phyloP scores from a whole-genome alignment of 1,284 basidiomycete genomes.

The Ceratobasidium sp. region DNA sequence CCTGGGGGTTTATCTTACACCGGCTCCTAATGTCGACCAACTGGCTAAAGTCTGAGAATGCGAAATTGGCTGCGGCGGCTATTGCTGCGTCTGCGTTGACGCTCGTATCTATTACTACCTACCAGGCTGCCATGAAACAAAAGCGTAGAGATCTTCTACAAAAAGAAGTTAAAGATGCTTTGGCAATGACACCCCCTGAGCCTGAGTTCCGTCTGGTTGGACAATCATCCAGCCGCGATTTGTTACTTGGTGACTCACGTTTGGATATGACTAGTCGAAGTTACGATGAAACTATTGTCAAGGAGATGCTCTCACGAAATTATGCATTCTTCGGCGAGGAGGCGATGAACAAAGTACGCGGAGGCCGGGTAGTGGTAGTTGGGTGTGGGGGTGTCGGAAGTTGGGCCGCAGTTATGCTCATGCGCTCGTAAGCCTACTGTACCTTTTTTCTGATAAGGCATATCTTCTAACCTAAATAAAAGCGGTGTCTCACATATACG shows the following conservation, averaged over 20 bases:
- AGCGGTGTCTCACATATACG: constrained; percentile 76
- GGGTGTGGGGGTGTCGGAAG: constrained; percentile 97
- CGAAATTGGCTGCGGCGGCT: constrained; percentile 64
- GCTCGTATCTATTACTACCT: constrained; percentile 61
- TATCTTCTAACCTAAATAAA: constrained; percentile 1
- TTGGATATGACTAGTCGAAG: background rate
- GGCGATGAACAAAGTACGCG: constrained; percentile 79
- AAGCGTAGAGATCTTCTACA: constrained; percentile 62
- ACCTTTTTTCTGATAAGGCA: background rate
- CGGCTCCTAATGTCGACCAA: constrained; percentile 13
- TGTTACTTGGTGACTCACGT: background rate
- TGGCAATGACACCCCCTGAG: constrained; percentile 23
- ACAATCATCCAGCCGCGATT: background rate
- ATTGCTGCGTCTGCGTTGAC: constrained; percentile 67
- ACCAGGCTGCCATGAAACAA: constrained; percentile 58
- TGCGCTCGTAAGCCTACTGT: constrained; percentile 68
- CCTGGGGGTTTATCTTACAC: background rate
- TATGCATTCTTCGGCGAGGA: constrained; percentile 95
- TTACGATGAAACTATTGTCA: constrained; percentile 77
- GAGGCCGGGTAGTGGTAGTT: constrained; percentile 81
- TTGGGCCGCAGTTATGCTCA: constrained; percentile 94
- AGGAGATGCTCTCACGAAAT: constrained; percentile 89
- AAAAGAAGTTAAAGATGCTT: constrained; percentile 55
- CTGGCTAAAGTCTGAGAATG: constrained; percentile 35
- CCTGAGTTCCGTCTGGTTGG: background rate